These are phyloP conservation scores for Golovinomyces cichoracearum DNA, from an alignment of 2,329 filamentous ascomycete genomes.

Conservation along the genomic window DNA sequence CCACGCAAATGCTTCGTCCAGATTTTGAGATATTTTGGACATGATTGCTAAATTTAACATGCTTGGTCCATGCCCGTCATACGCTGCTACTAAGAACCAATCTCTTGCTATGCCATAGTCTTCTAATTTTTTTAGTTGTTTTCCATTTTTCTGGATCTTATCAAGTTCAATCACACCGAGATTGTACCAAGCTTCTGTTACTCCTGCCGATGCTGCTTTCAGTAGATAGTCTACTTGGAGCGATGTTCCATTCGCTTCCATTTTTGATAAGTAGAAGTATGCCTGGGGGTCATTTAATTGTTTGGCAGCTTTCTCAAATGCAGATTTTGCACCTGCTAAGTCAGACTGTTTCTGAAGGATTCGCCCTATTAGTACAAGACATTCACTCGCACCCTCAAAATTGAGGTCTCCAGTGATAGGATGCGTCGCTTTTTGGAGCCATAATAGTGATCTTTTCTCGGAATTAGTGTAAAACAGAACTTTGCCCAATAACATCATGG, in stretches of 20 bases:
- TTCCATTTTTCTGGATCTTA: conserved; percentile 3
- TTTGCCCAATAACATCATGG: conserved; percentile 13
- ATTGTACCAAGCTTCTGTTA: conserved; percentile 12
- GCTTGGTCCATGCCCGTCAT: conserved; percentile 9
- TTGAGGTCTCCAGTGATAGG: conserved; percentile 5
- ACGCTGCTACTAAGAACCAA: conserved; percentile 12
- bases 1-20: conserved; percentile 8
- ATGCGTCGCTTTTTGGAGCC: conserved; percentile 9
- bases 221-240: conserved; percentile 10
- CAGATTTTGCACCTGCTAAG: conserved; percentile 6
- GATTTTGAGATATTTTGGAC: conserved; percentile 7
- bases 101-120: conserved; percentile 13
- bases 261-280: conserved; percentile 13
- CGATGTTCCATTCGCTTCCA: conserved; percentile 5
- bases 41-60: conserved; percentile 13
- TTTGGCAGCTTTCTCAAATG: conserved; percentile 12
- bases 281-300: conserved; percentile 12
- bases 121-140: conserved; percentile 3
- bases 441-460: conserved; percentile 8
- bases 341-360: conserved; percentile 6
- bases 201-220: conserved; percentile 13
- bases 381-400: conserved; percentile 11
- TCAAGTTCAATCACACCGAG: conserved; percentile 11
- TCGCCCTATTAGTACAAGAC: conserved; percentile 8
- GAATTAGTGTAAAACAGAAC: conserved; percentile 6